Conservation (phyloP, 306 rosid species). For the Inga oerstediana region DNA sequence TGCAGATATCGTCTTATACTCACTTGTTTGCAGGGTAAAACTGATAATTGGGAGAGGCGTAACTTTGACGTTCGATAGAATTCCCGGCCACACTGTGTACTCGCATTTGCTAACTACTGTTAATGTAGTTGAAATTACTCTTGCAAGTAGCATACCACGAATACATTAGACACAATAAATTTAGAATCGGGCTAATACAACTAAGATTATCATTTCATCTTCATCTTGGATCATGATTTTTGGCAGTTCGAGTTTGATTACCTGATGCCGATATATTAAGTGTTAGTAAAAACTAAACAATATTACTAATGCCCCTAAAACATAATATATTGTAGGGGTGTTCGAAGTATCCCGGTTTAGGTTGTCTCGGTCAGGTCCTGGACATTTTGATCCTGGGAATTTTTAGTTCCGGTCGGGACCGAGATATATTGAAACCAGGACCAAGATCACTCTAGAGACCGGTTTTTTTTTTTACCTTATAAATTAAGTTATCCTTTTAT, state of each 20-base stretch:
- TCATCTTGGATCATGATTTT: neutral
- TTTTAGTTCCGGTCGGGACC: too few species aligned
- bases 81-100: constrained; percentile 82
- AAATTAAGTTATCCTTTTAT: too few species aligned
- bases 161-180: neutral
- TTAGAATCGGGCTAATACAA: neutral
- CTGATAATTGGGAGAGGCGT: constrained; percentile 64
- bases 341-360: too few species aligned
- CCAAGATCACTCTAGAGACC: too few species aligned
- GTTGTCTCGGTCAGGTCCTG: too few species aligned
- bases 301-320: too few species aligned
- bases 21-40: constrained; percentile 60
- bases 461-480: too few species aligned
- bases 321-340: too few species aligned
- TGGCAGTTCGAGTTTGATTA: neutral
- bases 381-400: too few species aligned
- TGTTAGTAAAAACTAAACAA: neutral
- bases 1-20: constrained; percentile 58
- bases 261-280: constrained; percentile 40
- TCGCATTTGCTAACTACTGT: constrained; percentile 78
- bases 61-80: constrained; percentile 78
- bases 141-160: constrained; percentile 32
- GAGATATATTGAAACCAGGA: too few species aligned
- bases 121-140: constrained; percentile 65
- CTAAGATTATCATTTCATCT: neutral